Evolutionary conservation across 371 early-diverging fungal species (phyloP), one percentile per base, ranked within the genome.

Genomic region (Rhizomucor miehei): DNA sequence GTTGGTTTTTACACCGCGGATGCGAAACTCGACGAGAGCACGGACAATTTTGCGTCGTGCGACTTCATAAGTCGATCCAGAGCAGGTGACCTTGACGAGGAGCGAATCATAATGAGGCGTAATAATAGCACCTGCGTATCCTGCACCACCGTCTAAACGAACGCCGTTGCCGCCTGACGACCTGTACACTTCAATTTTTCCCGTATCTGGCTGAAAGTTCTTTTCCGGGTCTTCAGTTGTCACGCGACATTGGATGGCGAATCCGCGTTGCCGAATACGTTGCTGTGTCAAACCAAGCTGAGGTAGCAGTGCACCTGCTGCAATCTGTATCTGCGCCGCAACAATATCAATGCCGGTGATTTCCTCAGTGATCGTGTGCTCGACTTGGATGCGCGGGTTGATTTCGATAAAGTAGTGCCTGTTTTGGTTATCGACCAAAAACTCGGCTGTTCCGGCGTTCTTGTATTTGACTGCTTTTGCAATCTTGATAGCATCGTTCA

Each of bases 371-470:
- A 92, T 89, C 14, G 94, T 90, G 62, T 93, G 93, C 63, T 93
- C 95, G 44, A 91, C 96, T 71, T 93, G 93, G 52, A 93, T 87
- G 73, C 93, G 88, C 43, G 97, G 93, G 73, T 97, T 96, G 69
- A 96, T 93, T 77, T 97, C 98, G 57, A 97, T 93, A 60, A 97
- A 97, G 80, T 96, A 97, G 68, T 94, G 88, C 37, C 86, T 81
- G 63, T 88, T 87, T 63, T 92, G 81, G 51, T 71, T 60, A 67
- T 95, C 96, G 9, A 93, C 93, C 60, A 99, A 81, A 79, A 98
- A 99, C 69, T 99, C 99, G 39, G 95, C 98, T 0, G 99, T 95
- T 56, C 98, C 98, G 14, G 97, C 96, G 66, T 93, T 94, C 63
- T 88, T 80, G 82, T 99, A 99, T 57, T 89, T 85, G 54, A 92